Percentiles rank a stretch among this genome's conserved stretches.
These are phyloP conservation scores for Massospora cicadina DNA, from an alignment of 371 early-diverging fungal genomes.

Conservation along the genomic window DNA sequence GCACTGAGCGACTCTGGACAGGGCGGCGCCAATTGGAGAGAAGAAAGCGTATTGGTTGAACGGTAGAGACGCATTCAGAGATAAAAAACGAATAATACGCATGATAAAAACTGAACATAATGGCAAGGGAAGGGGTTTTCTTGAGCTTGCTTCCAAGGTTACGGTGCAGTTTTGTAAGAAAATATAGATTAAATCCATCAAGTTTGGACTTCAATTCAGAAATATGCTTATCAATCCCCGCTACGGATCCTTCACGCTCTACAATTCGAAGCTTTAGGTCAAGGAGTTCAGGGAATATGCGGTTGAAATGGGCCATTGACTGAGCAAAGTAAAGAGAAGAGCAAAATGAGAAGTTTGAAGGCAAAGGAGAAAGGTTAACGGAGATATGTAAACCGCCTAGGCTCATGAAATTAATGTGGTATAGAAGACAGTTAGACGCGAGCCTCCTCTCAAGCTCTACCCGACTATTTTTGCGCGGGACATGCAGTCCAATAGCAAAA, in stretches of 20 bases:
- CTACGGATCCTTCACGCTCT: neutral
- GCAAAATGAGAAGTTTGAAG: neutral
- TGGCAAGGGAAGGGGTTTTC: neutral
- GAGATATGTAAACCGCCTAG: neutral
- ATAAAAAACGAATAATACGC: neutral
- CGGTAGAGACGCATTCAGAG: neutral
- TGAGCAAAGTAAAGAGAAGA: neutral
- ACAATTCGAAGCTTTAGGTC: neutral
- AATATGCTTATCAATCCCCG: neutral
- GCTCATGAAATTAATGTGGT: neutral
- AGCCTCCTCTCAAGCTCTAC: neutral
- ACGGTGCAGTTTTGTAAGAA: neutral
- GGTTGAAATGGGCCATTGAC: neutral
- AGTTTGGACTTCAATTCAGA: neutral
- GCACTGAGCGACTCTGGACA: neutral
- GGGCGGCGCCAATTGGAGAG: neutral
- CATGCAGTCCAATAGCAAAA: neutral
- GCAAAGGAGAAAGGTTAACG: neutral
- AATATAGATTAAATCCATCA: neutral
- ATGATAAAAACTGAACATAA: neutral
- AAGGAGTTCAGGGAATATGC: neutral
- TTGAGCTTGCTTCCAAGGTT: neutral
- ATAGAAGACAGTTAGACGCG: neutral
- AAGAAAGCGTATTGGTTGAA: neutral
- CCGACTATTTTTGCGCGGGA: neutral